Evolutionary conservation across 169 alveolate genomes (phyloP).

Genomic region (Eimeria maxima): DNA sequence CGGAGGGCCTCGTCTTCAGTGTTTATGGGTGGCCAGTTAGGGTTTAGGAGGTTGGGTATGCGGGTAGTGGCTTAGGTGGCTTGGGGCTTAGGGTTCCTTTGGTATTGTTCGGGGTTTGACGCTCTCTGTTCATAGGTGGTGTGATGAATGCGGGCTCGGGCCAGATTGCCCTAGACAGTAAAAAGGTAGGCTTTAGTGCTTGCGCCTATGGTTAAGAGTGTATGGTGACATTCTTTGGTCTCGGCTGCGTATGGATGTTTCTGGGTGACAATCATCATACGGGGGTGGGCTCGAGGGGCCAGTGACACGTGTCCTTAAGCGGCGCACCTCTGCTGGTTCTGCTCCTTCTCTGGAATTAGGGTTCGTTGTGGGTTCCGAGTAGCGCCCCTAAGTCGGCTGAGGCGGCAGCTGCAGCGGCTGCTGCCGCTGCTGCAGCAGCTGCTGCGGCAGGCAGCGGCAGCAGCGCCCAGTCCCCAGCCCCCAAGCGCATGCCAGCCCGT

Average conservation of each 20-base stretch:
- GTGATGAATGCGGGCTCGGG: conserved; percentile 74
- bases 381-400: conserved; percentile 76
- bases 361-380: conserved; percentile 72
- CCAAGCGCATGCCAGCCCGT: conserved; percentile 61
- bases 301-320: background rate
- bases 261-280: background rate
- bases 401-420: conserved; percentile 80
- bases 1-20: background rate
- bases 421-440: conserved; percentile 80
- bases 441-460: conserved; percentile 41
- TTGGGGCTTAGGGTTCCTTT: background rate
- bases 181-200: conserved; percentile 43
- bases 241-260: background rate
- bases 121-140: background rate
- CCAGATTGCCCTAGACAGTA: conserved; percentile 46
- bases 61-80: background rate
- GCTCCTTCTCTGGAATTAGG: conserved; percentile 35
- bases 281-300: background rate
- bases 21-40: background rate
- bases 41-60: background rate
- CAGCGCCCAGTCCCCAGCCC: conserved; percentile 73
- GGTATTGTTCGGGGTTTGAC: background rate
- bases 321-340: background rate
- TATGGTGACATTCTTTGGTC: background rate
- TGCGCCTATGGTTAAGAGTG: background rate